These are phyloP conservation scores for Vachellia collinsii DNA, from an alignment of 306 rosid genomes.

Conservation along the genomic window DNA sequence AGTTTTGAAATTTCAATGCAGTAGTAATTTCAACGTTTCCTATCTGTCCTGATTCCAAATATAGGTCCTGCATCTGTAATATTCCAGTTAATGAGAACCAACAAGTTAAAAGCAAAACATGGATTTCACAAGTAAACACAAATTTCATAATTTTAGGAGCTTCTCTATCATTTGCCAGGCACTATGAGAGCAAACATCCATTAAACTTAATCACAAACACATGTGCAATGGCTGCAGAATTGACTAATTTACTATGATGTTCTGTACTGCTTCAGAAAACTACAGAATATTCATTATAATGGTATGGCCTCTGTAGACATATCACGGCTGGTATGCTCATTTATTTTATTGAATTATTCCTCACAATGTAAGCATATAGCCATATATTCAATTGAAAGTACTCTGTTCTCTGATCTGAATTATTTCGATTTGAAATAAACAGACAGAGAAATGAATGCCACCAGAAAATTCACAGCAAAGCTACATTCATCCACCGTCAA, in stretches of 20 bases:
- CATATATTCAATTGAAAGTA: background rate
- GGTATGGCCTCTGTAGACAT: background rate
- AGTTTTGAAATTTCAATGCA: too few relatives aligned
- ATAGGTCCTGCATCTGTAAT: too few relatives aligned
- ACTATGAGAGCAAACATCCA: background rate
- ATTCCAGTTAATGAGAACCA: too few relatives aligned
- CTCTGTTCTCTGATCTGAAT: constrained; percentile 7
- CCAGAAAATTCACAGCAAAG: constrained; percentile 1
- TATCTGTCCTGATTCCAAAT: too few relatives aligned
- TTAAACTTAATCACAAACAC: background rate
- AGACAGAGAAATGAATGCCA: background rate
- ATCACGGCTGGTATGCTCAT: background rate
- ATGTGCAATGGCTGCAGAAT: background rate
- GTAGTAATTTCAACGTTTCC: too few relatives aligned
- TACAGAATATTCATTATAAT: background rate
- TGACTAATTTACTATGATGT: background rate
- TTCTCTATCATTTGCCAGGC: background rate
- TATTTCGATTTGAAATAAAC: background rate
- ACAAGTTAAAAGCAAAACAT: too few relatives aligned
- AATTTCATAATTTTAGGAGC: background rate
- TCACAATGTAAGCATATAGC: background rate
- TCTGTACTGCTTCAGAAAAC: background rate
- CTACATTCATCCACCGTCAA: constrained; percentile 20
- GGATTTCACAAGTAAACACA: background rate
- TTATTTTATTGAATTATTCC: background rate